These are phyloP conservation scores for Linnemannia zychae DNA, from an alignment of 192 early-diverging fungal species.

Conservation along the genomic window DNA sequence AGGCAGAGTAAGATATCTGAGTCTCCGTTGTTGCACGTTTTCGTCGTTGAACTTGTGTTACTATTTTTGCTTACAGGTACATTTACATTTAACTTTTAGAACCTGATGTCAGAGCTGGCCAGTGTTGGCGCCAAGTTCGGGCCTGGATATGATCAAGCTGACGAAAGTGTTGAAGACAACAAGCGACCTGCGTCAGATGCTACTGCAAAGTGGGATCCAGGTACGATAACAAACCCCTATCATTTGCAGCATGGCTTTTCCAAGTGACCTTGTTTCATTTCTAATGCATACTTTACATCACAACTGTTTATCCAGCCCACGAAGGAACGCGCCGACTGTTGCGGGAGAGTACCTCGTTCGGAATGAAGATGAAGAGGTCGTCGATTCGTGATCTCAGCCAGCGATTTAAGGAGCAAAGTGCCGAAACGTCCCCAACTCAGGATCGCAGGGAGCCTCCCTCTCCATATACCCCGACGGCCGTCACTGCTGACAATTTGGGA, in stretches of 20 bases:
- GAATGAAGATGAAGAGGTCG: slow-evolving; percentile 34
- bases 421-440: slow-evolving; percentile 6
- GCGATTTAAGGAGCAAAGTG: slow-evolving; percentile 32
- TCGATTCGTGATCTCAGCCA: slow-evolving; percentile 39
- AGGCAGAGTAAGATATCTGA: slow-evolving; percentile 12
- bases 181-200: slow-evolving; percentile 3
- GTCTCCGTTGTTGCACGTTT: no score
- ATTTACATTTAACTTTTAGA: not conserved
- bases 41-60: not conserved
- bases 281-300: not conserved
- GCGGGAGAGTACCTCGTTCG: slow-evolving; percentile 39
- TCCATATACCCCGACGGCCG: slow-evolving; percentile 37
- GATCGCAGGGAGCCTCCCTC: slow-evolving; percentile 13
- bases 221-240: not conserved
- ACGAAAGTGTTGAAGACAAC: not conserved
- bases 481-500: not conserved
- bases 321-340: slow-evolving; percentile 29
- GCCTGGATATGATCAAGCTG: slow-evolving; percentile 18
- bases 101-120: slow-evolving; percentile 35
- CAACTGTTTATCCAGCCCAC: slow-evolving; percentile 18
- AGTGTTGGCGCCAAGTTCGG: slow-evolving; percentile 29
- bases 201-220: slow-evolving; percentile 13
- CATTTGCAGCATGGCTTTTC: not conserved
- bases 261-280: not conserved
- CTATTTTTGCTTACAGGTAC: not conserved